phyloP scores from a whole-genome alignment of 768 basidiomycete genomes.

The Russula sp. region DNA sequence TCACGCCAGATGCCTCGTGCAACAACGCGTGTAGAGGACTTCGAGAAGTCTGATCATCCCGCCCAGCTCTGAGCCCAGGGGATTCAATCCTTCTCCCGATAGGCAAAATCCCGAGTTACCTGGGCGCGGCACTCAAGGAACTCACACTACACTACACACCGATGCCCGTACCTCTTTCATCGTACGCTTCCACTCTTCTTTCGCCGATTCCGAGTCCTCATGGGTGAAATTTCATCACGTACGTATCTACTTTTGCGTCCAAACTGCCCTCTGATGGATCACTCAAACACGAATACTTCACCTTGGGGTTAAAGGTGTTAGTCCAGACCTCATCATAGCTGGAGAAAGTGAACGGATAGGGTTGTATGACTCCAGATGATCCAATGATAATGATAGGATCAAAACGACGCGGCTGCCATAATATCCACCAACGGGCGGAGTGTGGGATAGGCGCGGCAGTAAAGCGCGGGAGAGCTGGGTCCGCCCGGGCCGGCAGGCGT shows the following conservation, averaged over 20 bases:
- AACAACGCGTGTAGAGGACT: background rate
- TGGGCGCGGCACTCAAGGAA: too few species aligned
- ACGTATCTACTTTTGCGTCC: too few species aligned
- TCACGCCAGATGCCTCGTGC: background rate
- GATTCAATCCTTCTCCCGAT: too few species aligned
- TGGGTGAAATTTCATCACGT: background rate
- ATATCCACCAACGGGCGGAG: background rate
- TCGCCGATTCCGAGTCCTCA: background rate
- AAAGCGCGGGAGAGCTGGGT: background rate
- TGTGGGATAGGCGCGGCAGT: background rate
- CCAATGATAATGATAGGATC: background rate
- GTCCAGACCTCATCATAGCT: too few species aligned
- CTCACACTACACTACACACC: slow-evolving; percentile 43
- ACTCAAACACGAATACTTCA: slow-evolving; percentile 41
- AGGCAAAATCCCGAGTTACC: too few species aligned
- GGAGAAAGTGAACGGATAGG: background rate
- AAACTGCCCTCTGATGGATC: slow-evolving; percentile 27
- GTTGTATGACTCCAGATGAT: too few species aligned
- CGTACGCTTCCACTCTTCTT: slow-evolving; percentile 38
- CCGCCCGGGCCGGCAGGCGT: background rate
- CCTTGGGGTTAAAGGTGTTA: slow-evolving; percentile 31
- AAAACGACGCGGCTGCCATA: background rate
- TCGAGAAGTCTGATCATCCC: too few species aligned
- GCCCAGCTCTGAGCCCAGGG: too few species aligned
- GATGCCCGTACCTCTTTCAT: slow-evolving; percentile 49